Conservation (phyloP, 306 rosid species). For the Acacia melanoxylon region DNA sequence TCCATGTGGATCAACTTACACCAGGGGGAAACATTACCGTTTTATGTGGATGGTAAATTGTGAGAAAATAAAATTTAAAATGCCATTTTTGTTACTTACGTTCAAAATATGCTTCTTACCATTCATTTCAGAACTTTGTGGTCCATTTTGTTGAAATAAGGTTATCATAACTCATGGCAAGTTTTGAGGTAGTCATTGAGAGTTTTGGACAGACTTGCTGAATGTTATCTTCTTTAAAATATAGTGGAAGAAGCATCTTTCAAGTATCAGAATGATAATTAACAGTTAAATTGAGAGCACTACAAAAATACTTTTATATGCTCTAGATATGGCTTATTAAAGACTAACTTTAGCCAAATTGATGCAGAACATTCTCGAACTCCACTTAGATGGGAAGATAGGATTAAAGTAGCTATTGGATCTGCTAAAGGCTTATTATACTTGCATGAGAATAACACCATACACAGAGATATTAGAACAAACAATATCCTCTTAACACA, state of each 20-base stretch:
- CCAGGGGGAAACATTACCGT: not conserved
- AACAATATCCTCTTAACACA: conserved; percentile 86
- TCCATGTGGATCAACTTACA: not conserved
- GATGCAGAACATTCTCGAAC: conserved; percentile 51
- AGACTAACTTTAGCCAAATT: conserved; percentile 5
- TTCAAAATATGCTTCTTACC: not conserved
- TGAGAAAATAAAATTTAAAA: not conserved
- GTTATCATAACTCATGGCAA: not conserved
- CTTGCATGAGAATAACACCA: conserved; percentile 68
- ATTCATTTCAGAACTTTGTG: not conserved
- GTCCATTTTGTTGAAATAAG: not conserved
- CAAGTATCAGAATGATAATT: not conserved
- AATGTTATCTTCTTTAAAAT: not conserved
- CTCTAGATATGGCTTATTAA: not conserved
- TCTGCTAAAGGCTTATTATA: conserved; percentile 76
- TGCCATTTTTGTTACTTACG: not conserved
- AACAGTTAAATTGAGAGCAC: not conserved
- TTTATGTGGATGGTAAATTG: not conserved
- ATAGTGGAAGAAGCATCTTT: not conserved
- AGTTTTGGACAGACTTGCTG: not conserved
- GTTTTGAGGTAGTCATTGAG: not conserved
- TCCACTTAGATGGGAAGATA: conserved; percentile 69
- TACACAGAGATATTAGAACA: conserved; percentile 88
- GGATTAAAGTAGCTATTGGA: conserved; percentile 75
- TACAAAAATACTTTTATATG: not conserved